These are phyloP conservation scores for Sanghuangporus weigelae DNA, from an alignment of 1,284 basidiomycete genomes.

Conservation along the genomic window DNA sequence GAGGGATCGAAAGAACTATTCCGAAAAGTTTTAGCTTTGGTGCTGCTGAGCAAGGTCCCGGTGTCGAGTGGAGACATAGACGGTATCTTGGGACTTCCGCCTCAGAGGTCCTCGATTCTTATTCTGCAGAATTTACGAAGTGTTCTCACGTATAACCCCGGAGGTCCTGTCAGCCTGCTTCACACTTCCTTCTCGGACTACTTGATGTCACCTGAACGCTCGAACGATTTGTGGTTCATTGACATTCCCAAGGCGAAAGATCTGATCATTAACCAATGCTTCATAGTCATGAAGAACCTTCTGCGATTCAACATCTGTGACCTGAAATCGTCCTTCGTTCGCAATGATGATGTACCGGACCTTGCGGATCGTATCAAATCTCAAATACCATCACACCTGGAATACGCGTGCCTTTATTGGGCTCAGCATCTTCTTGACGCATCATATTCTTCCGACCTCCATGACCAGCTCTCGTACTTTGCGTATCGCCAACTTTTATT, in stretches of 20 bases:
- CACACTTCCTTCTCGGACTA: conserved; percentile 10
- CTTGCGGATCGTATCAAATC: background rate
- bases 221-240: background rate
- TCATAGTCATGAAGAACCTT: background rate
- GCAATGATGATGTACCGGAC: background rate
- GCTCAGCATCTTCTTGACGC: background rate
- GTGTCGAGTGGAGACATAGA: background rate
- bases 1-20: background rate
- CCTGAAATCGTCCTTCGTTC: background rate
- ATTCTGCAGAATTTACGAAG: background rate
- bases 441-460: background rate
- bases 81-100: background rate
- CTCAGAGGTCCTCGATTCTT: background rate
- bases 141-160: background rate
- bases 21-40: background rate
- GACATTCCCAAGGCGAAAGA: background rate
- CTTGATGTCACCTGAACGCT: background rate
- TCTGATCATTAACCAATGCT: background rate
- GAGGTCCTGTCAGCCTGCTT: background rate
- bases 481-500: conserved; percentile 17
- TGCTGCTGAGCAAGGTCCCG: background rate
- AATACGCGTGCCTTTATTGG: background rate
- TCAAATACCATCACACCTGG: background rate
- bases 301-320: conserved; percentile 10
- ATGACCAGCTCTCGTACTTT: conserved; percentile 8